phyloP scores from a whole-genome alignment of 2,329 filamentous ascomycete genomes.

The Akanthomyces uredinophilus region DNA sequence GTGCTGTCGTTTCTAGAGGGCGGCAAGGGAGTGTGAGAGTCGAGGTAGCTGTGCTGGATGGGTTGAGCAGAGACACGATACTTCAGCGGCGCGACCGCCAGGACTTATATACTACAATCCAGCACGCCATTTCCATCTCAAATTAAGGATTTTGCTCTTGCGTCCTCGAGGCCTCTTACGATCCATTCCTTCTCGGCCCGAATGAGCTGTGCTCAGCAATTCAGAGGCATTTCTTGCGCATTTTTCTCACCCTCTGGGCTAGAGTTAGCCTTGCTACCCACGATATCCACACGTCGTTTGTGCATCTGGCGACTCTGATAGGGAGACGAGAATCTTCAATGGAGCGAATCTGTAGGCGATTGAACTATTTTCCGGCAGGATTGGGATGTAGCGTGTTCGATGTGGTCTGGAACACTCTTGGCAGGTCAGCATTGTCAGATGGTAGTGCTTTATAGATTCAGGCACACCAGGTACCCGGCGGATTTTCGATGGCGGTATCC shows the following conservation, averaged over 20 bases:
- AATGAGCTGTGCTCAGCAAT: not conserved
- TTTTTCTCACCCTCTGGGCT: not conserved
- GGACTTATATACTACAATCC: not conserved
- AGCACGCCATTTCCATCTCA: not conserved
- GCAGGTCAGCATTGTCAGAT: not conserved
- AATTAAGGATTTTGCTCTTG: not conserved
- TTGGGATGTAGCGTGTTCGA: not conserved
- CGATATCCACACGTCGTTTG: not conserved
- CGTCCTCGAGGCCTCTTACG: not conserved
- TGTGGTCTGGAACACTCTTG: not conserved
- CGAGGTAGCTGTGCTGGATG: not conserved
- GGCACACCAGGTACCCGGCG: not conserved
- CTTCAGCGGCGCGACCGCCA: not conserved
- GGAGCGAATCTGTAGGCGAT: not conserved
- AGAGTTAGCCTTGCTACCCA: not conserved
- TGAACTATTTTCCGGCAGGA: not conserved
- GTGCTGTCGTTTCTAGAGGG: slow-evolving; percentile 30
- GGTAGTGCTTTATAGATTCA: not conserved
- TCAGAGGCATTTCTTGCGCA: not conserved
- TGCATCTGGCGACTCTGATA: not conserved
- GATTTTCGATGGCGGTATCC: not conserved
- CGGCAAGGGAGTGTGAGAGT: no score
- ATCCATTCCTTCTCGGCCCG: not conserved
- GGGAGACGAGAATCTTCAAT: not conserved
- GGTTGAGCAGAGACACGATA: not conserved